Base-by-base conservation (phyloP, 2,329 filamentous ascomycete genomes). In the Penicillium sp. region DNA sequence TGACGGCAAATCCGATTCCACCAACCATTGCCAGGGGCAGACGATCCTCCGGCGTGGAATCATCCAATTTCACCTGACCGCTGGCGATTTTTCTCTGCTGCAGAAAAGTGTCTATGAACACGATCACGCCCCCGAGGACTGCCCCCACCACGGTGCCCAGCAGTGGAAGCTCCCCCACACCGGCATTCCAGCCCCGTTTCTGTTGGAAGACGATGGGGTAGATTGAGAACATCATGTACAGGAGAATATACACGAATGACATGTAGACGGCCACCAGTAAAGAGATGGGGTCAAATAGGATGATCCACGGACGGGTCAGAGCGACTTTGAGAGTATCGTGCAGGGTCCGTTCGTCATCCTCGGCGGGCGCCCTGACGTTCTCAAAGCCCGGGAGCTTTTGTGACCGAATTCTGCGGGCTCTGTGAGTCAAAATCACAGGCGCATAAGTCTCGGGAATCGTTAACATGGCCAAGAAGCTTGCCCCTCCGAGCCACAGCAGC, bases 141-240 rank as follows among this genome's bases (percentile, higher is more conserved):
- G 53, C 54, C 12, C 54, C 54, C 5, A 50, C 49, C 18, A 54
- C 42, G 2, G 62, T 60, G 4, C 61, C 64, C 29, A 80, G 59
- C 5, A 80, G 63, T 1, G 77, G 76, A 0, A 81, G 61, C 47
- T 78, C 72, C 4, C 75, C 76, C 2, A 78, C 73, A 7, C 77
- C 77, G 0, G 71, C 53, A 51, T 78, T 80, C 77, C 77, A 81
- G 1, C 76, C 76, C 2, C 77, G 70, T 53, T 64, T 70, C 41
- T 77, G 61, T 52, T 78, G 73, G 39, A 59, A 59, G 5, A 80
- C 74, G 35, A 79, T 77, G 3, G 78, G 77, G 46, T 81, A 81
- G 47, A 80, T 80, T 24, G 68, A 74, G 62, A 82, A 81, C 9
- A 82, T 70, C 77, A 82, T 81, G 61, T 80, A 54, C 76, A 81